Base-by-base conservation (phyloP, 768 basidiomycete species). In the Cyclocybe aegerita region DNA sequence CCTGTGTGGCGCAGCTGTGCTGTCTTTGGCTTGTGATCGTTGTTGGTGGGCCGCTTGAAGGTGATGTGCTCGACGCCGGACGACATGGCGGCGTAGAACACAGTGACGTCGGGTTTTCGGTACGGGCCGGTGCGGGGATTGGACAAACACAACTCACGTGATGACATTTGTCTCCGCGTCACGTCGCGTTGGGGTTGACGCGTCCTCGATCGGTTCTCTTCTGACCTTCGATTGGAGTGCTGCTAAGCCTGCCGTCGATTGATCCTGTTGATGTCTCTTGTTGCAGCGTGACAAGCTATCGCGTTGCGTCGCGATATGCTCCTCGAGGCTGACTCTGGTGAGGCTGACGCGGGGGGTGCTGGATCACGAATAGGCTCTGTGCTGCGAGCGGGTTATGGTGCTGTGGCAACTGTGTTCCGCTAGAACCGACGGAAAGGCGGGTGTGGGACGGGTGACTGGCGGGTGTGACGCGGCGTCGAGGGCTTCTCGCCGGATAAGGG, bases 1-100 rank as follows among this genome's bases (percentile, higher is more conserved):
- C 89, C 86, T 1, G 77, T 70, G 62, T 90, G 85, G 43, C 84
- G 63, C 39, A 48, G 43, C 29, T 66, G 62, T n/a, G 62, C 38
- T 41, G 69, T 59, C 15, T 61, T 63, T 16, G 71, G 64, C 37
- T 70, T 61, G 43, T 63, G 54, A 40, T 55, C 41, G 30, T 39
- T 52, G 15, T 52, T 62, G 12, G 56, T 61, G 41, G 79, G 78
- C 39, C 76, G 74, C 46, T 81, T 76, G 39, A 83, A 69, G 37
- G 79, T 77, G 54, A 83, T 59, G 35, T 71, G 70, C 58, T 82
- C 80, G n/a, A 63, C 54, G 42, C 60, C 58, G 30, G 69, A 69
- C 39, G 59, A 60, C 70, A 71, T 70, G 50, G 49, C 56, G 43
- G 59, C 51, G 46, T 39, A 35, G 48, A 52, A 38, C 47, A 39